Percentiles rank a stretch among this genome's conserved stretches.
Evolutionary conservation across 495 filamentous ascomycete genomes (phyloP).

Genomic region (Penicillium daleae): DNA sequence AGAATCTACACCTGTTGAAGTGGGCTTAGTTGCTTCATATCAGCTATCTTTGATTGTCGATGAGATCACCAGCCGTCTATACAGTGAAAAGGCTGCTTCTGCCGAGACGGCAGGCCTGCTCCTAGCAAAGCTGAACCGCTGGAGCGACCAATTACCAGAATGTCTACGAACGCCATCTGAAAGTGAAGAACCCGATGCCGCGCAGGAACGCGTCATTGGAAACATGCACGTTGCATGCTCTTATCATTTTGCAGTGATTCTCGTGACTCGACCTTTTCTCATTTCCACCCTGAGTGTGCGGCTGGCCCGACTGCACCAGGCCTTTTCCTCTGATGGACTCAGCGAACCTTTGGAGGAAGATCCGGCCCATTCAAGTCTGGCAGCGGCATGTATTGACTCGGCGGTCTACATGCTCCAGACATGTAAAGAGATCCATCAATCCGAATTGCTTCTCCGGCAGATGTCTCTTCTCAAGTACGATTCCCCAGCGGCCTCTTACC

Average conservation of each 20-base stretch:
- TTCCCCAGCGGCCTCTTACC: neutral
- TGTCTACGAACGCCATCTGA: conserved; percentile 29
- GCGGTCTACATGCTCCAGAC: conserved; percentile 49
- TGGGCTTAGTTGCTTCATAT: conserved; percentile 40
- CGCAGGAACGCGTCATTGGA: conserved; percentile 38
- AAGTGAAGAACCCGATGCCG: conserved; percentile 23
- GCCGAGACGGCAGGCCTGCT: conserved; percentile 39
- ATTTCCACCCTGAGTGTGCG: conserved; percentile 42
- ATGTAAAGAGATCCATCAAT: conserved; percentile 40
- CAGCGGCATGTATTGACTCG: conserved; percentile 44
- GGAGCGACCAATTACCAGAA: conserved; percentile 39
- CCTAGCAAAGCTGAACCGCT: conserved; percentile 38
- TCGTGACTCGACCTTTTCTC: conserved; percentile 47
- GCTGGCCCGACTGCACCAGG: conserved; percentile 38
- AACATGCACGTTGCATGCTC: conserved; percentile 47
- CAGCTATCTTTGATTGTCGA: conserved; percentile 40
- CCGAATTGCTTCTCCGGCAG: conserved; percentile 37
- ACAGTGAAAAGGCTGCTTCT: conserved; percentile 38
- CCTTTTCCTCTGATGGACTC: conserved; percentile 13
- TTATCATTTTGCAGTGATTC: conserved; percentile 49
- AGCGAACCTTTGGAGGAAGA: conserved; percentile 31
- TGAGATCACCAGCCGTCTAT: conserved; percentile 39
- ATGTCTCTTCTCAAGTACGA: conserved; percentile 45
- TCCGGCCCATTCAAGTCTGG: conserved; percentile 38
- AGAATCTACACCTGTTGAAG: conserved; percentile 10